phyloP scores from a whole-genome alignment of 2,329 filamentous ascomycete genomes.

The Venturia aucupariae region DNA sequence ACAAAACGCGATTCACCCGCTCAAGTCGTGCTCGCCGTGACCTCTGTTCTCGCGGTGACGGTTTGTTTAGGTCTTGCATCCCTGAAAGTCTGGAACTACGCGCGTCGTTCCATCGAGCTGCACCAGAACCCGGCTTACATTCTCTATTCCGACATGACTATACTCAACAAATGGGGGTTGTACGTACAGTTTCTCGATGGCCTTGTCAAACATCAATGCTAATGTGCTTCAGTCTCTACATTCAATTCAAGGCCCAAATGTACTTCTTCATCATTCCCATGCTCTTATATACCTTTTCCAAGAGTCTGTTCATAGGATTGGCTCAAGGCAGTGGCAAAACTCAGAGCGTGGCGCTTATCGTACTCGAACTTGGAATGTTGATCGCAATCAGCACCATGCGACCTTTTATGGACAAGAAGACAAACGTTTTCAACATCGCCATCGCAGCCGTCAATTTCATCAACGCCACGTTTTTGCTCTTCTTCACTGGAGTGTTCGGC shows the following conservation, averaged over 20 bases:
- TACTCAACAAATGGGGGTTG: conserved; percentile 95
- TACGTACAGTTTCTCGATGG: not conserved
- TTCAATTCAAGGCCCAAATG: conserved; percentile 88
- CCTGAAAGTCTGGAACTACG: conserved; percentile 80
- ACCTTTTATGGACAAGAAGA: conserved; percentile 98
- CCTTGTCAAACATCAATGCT: not conserved
- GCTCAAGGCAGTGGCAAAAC: conserved; percentile 60
- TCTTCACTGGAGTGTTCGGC: conserved; percentile 81
- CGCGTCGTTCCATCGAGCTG: conserved; percentile 77
- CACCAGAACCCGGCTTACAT: conserved; percentile 97
- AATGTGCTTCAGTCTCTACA: conserved; percentile 52
- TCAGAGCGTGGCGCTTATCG: conserved; percentile 72
- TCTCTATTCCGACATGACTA: conserved; percentile 84
- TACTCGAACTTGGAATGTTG: conserved; percentile 72
- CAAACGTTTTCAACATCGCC: conserved; percentile 90
- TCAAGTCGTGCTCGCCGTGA: conserved; percentile 75
- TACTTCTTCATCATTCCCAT: conserved; percentile 89
- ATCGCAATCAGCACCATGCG: conserved; percentile 70
- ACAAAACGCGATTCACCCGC: conserved; percentile 76
- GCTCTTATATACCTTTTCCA: conserved; percentile 71
- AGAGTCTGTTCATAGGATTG: conserved; percentile 81
- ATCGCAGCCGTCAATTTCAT: conserved; percentile 86
- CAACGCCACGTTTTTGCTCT: conserved; percentile 78
- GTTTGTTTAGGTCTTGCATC: conserved; percentile 75
- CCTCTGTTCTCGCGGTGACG: conserved; percentile 77